Evolutionary conservation across 768 basidiomycete species (phyloP), one percentile per base, ranked within the genome.

Genomic region (Suillus subaureus): DNA sequence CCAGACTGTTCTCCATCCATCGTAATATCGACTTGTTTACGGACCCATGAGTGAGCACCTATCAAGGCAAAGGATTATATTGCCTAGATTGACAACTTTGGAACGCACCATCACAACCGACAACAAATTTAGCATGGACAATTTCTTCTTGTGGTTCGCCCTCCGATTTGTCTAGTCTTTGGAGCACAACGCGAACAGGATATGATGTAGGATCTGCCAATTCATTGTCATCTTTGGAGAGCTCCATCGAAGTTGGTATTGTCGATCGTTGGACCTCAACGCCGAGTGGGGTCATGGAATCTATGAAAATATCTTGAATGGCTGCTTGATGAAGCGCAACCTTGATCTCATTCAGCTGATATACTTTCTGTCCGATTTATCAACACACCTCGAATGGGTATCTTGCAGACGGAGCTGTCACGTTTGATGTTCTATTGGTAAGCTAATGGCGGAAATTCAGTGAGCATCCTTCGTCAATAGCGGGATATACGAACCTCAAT

Each of bases 11-110:
- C 91, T 8, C 93, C 93, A 67, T 92, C 86, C 90, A 94, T 90
- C 4, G 77, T 73, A 61, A 94, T 88, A 8, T 81, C 80, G 15
- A 92, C 78, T 0, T 76, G 64, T 66, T 90, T 92, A 28, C 93
- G 84, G 33, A 93, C 89, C 91, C 91, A 93, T 13, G 91, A 93
- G 75, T 93, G 92, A 0, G 91, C 92, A 6, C 91, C 89, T 91
- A 69, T 45, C 54, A 15, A 60, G 26, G 35, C 15, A 49, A 28
- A 21, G 73, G 47, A 61, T 11, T 15, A 40, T 40, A 18, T 26
- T 40, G 35, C 1, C 9, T 35, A 35, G 35, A 11, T 35, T 35
- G 23, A 42, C 26, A 35, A 61, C 35, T 33, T 56, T 55, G 6
- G 11, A 57, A 66, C 79, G 56, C 71, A 85, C 90, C 92, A 72